Evolutionary conservation across 2,329 filamentous ascomycete species (phyloP).

Genomic region (Calonectria fujianensis): DNA sequence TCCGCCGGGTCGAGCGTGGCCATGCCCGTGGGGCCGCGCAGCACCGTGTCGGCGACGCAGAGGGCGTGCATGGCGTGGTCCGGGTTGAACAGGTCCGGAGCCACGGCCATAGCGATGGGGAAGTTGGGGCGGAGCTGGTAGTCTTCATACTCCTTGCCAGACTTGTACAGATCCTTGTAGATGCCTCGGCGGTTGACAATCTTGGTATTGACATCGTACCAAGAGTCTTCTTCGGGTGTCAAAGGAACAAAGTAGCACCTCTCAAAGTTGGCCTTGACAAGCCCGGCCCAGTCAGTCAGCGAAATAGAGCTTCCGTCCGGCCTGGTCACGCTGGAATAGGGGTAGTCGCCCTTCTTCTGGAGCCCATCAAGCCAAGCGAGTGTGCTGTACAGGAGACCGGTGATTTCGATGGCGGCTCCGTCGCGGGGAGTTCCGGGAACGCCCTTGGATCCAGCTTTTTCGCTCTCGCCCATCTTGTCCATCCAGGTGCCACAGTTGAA

Average conservation of each 20-base stretch:
- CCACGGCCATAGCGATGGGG: constrained; percentile 95
- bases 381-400: constrained; percentile 92
- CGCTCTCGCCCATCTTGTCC: constrained; percentile 99
- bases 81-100: constrained; percentile 89
- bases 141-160: constrained; percentile 96
- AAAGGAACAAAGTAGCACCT: constrained; percentile 91
- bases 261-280: constrained; percentile 92
- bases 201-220: constrained; percentile 86
- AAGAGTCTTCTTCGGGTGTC: constrained; percentile 79
- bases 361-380: constrained; percentile 86
- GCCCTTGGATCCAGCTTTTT: constrained; percentile 92
- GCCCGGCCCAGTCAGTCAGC: constrained; percentile 85
- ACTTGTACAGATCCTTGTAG: constrained; percentile 97
- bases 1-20: constrained; percentile 95
- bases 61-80: constrained; percentile 87
- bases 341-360: constrained; percentile 80
- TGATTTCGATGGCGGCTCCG: constrained; percentile 96
- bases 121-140: constrained; percentile 98
- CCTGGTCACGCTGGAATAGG: constrained; percentile 82
- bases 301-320: constrained; percentile 77
- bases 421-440: constrained; percentile 97
- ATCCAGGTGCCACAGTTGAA: constrained; percentile 99
- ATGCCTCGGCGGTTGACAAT: constrained; percentile 94
- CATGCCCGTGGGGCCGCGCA: constrained; percentile 94
- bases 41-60: constrained; percentile 83